Percentiles rank a stretch among this genome's conserved stretches.
These are phyloP conservation scores for Leishmania lainsoni DNA, from an alignment of 208 protist species.

Conservation along the genomic window DNA sequence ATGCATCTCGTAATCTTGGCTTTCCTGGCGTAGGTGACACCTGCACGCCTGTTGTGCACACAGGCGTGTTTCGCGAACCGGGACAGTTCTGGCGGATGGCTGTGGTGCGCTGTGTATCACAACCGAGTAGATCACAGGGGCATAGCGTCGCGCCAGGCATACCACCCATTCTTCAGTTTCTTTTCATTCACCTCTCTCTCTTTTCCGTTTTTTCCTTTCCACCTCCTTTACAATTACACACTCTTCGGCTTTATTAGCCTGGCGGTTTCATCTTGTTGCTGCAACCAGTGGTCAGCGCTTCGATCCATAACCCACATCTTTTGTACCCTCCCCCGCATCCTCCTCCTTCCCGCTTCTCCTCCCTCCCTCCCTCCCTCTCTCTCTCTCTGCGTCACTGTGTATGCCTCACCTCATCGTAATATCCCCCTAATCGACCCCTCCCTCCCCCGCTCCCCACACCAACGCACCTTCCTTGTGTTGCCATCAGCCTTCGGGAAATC, in stretches of 20 bases:
- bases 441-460: background rate
- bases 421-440: background rate
- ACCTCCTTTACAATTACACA: background rate
- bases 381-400: background rate
- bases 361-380: background rate
- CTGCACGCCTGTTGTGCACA: background rate
- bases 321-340: background rate
- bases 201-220: conserved; percentile 14
- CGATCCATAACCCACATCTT: background rate
- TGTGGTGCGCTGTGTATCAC: background rate
- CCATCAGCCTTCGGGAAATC: background rate
- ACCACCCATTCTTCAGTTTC: conserved; percentile 7
- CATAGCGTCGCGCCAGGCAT: background rate
- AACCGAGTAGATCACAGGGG: background rate
- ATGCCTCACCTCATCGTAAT: background rate
- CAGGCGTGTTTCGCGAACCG: background rate
- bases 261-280: background rate
- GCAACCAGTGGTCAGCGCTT: background rate
- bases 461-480: background rate
- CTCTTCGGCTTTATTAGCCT: conserved; percentile 1
- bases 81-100: background rate
- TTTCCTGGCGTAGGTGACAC: background rate
- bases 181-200: conserved; percentile 5
- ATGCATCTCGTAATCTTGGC: background rate
- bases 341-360: background rate